These are phyloP conservation scores for Mycena pura DNA, from an alignment of 768 basidiomycete species.

Conservation along the genomic window DNA sequence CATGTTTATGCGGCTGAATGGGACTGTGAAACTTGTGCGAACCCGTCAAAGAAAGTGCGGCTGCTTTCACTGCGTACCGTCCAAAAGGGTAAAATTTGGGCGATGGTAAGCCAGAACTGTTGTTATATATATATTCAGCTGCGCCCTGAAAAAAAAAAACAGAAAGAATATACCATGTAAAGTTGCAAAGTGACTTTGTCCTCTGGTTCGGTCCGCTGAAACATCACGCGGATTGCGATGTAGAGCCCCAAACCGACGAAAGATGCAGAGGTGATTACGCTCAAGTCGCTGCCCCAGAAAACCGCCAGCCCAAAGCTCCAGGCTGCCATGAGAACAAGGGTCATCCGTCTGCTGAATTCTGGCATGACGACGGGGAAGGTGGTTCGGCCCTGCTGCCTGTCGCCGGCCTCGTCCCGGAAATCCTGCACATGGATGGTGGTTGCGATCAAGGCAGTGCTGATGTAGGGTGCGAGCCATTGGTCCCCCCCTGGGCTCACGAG, in stretches of 20 bases:
- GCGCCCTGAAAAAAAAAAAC: neutral
- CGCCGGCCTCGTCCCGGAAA: conserved; percentile 40
- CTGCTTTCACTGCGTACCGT: too few relatives aligned
- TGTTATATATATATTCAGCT: neutral
- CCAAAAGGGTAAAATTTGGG: neutral
- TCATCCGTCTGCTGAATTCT: neutral
- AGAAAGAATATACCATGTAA: neutral
- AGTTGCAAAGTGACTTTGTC: neutral
- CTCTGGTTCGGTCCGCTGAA: neutral
- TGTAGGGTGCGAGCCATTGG: conserved; percentile 12
- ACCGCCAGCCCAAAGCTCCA: neutral
- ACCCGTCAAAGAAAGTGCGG: too few relatives aligned
- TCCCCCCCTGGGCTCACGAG: neutral
- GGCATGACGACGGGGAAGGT: conserved; percentile 36
- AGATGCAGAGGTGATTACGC: neutral
- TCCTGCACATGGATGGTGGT: conserved; percentile 47
- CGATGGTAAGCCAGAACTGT: neutral
- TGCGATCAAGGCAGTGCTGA: conserved; percentile 26
- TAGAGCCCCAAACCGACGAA: neutral
- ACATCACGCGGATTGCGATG: neutral
- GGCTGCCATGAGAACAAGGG: neutral
- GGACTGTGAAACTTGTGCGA: too few relatives aligned
- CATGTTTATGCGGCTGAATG: too few relatives aligned
- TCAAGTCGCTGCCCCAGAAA: neutral
- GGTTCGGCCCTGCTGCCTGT: conserved; percentile 34